phyloP scores from a whole-genome alignment of 1,139 yeast genomes.

The Candida tunisiensis region DNA sequence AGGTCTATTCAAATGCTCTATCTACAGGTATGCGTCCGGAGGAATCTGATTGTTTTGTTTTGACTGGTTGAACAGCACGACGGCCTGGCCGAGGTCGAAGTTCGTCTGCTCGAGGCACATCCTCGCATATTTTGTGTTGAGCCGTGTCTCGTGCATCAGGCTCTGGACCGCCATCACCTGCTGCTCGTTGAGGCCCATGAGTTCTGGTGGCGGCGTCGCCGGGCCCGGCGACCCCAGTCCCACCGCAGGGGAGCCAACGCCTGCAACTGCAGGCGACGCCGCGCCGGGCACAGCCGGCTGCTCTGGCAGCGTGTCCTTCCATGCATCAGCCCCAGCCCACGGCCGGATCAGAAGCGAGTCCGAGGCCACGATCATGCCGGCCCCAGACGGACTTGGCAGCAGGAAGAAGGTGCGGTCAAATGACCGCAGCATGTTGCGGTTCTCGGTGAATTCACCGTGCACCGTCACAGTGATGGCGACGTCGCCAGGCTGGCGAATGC shows the following conservation, averaged over 20 bases:
- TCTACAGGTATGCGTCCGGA: constrained; percentile 29
- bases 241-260: constrained; percentile 1
- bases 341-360: constrained; percentile 62
- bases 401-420: constrained; percentile 72
- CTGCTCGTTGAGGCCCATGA: constrained; percentile 23
- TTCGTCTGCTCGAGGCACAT: constrained; percentile 82
- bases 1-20: neutral
- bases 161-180: constrained; percentile 55
- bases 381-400: constrained; percentile 46
- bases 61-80: constrained; percentile 54
- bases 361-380: constrained; percentile 66
- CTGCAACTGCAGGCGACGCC: constrained; percentile 7
- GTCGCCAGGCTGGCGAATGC: constrained; percentile 33
- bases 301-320: constrained; percentile 22
- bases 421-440: constrained; percentile 39
- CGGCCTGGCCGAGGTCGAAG: constrained; percentile 65
- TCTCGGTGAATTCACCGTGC: constrained; percentile 76
- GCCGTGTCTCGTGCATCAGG: constrained; percentile 54
- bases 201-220: constrained; percentile 8
- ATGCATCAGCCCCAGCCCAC: constrained; percentile 40
- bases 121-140: constrained; percentile 61
- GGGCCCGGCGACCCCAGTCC: constrained; percentile 2
- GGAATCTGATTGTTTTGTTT: constrained; percentile 37
- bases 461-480: constrained; percentile 61
- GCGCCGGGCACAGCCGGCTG: constrained; percentile 4